Evolutionary conservation across 352 stramenopile species (phyloP).

Genomic region (Pythium chondricola): DNA sequence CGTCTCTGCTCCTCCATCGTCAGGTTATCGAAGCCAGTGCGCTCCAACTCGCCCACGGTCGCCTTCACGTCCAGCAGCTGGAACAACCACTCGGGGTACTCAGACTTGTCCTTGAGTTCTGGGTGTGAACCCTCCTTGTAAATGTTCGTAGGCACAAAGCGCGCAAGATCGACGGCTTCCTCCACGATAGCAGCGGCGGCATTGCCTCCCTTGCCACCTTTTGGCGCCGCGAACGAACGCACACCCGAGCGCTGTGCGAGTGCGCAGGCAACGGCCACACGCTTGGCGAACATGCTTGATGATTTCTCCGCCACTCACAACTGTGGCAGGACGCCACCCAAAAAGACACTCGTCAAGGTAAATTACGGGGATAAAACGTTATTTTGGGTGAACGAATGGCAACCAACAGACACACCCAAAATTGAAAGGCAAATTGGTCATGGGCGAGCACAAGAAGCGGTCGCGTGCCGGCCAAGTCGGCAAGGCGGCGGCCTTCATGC

Average conservation of each 20-base stretch:
- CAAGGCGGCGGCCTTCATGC: slow-evolving; percentile 57
- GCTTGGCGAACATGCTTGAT: slow-evolving; percentile 32
- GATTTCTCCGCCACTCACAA: slow-evolving; percentile 17
- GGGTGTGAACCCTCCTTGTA: slow-evolving; percentile 79
- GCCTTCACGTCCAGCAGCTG: slow-evolving; percentile 67
- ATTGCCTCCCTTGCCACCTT: slow-evolving; percentile 53
- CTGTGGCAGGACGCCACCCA: too few species aligned
- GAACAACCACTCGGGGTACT: slow-evolving; percentile 84
- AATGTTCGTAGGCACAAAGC: slow-evolving; percentile 80
- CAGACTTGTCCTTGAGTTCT: slow-evolving; percentile 69
- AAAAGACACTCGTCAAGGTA: too few species aligned
- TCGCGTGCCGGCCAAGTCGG: slow-evolving; percentile 27
- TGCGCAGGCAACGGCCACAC: slow-evolving; percentile 25
- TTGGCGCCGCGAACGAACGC: slow-evolving; percentile 55
- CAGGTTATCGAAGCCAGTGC: slow-evolving; percentile 74
- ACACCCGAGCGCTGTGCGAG: slow-evolving; percentile 27
- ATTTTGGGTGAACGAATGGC: not conserved
- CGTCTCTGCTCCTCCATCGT: slow-evolving; percentile 71
- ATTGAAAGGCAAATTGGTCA: too few species aligned
- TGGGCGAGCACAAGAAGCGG: slow-evolving; percentile 48
- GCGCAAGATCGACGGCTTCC: slow-evolving; percentile 68
- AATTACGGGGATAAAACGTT: slow-evolving; percentile 7
- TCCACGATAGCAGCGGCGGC: slow-evolving; percentile 41
- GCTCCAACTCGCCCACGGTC: slow-evolving; percentile 73
- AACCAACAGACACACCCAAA: slow-evolving; percentile 14